These are phyloP conservation scores for Haematococcus sp. DNA, from an alignment of 139 green algal species.

Conservation along the genomic window DNA sequence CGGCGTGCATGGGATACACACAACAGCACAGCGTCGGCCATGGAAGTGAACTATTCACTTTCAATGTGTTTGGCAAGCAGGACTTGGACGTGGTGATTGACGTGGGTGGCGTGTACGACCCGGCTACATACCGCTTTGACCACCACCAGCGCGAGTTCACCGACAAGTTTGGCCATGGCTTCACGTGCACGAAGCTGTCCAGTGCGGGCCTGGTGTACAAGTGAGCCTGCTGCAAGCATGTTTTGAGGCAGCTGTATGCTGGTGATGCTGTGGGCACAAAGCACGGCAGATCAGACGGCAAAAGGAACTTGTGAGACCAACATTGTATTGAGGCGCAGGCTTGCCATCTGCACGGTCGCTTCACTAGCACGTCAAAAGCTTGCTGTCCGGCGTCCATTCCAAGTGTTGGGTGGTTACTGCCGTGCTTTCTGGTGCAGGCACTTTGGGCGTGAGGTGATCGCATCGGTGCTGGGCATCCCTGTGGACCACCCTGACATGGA, in stretches of 20 bases:
- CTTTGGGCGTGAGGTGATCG: conserved; percentile 74
- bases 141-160: conserved; percentile 79
- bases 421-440: too few relatives aligned
- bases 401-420: too few relatives aligned
- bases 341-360: too few relatives aligned
- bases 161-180: conserved; percentile 68
- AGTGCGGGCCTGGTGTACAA: conserved; percentile 68
- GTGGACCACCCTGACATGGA: conserved; percentile 64
- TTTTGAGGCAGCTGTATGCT: too few relatives aligned
- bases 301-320: too few relatives aligned
- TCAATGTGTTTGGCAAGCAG: neutral
- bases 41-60: neutral
- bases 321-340: too few relatives aligned
- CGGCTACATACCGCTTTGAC: conserved; percentile 69
- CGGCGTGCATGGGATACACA: too few relatives aligned
- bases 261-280: too few relatives aligned
- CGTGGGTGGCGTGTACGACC: conserved; percentile 84
- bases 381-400: too few relatives aligned
- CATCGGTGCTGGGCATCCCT: conserved; percentile 42
- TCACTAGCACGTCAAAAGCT: too few relatives aligned
- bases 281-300: too few relatives aligned
- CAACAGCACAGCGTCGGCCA: neutral
- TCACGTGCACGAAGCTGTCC: conserved; percentile 61
- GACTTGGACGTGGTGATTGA: conserved; percentile 89
- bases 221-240: too few relatives aligned